phyloP scores from a whole-genome alignment of 2,329 filamentous ascomycete genomes.

The Fusarium sp. region DNA sequence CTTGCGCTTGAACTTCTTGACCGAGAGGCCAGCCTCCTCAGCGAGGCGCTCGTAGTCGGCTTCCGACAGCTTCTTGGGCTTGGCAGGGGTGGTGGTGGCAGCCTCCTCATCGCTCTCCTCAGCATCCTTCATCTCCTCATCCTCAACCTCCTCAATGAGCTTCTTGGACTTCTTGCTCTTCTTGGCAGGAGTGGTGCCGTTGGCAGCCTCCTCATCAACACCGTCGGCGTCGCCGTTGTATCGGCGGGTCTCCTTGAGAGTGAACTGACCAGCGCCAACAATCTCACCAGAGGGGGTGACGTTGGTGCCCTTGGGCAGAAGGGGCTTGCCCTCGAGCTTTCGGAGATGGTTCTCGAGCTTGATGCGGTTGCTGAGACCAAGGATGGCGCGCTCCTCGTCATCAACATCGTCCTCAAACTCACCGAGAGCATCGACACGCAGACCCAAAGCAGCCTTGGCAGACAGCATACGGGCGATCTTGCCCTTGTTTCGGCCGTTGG shows the following conservation, averaged over 20 bases:
- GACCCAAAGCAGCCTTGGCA: conserved; percentile 91
- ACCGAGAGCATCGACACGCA: conserved; percentile 86
- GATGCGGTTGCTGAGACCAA: conserved; percentile 79
- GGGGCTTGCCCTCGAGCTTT: conserved; percentile 89
- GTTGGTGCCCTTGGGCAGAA: conserved; percentile 79
- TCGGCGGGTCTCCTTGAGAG: conserved; percentile 90
- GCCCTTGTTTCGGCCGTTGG: conserved; percentile 98
- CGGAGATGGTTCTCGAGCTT: conserved; percentile 83
- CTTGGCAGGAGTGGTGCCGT: conserved; percentile 51
- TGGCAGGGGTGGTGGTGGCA: conserved; percentile 49
- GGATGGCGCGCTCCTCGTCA: conserved; percentile 87
- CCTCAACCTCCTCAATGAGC: conserved; percentile 56
- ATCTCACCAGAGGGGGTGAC: conserved; percentile 80
- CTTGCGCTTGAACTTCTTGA: conserved; percentile 84
- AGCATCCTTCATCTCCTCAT: conserved; percentile 60
- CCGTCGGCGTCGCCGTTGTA: conserved; percentile 97
- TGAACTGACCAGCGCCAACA: conserved; percentile 80
- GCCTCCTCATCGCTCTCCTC: conserved; percentile 51
- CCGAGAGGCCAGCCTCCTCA: conserved; percentile 74
- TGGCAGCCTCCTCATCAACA: conserved; percentile 67
- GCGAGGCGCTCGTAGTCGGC: conserved; percentile 71
- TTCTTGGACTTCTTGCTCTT: conserved; percentile 57
- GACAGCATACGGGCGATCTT: conserved; percentile 98
- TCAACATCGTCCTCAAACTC: conserved; percentile 74
- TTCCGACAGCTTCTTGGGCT: conserved; percentile 63